A percentile compares a stretch with the other conserved stretches of the same genome.
phyloP scores from a whole-genome alignment of 805 yeast genomes.

The Saccharomycopsis selenospora region DNA sequence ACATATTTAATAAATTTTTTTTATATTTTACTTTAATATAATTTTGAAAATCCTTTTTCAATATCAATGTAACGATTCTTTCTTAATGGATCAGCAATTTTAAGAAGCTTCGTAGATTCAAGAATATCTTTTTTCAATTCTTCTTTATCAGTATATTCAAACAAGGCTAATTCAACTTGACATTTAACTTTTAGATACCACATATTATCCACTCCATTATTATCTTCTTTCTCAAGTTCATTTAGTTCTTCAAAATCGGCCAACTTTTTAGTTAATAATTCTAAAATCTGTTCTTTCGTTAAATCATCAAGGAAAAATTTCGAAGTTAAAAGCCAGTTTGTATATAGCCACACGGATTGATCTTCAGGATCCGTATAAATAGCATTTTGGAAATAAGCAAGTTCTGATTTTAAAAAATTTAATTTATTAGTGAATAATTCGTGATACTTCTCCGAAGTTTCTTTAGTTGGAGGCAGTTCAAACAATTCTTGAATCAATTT shows the following conservation, averaged over 20 bases:
- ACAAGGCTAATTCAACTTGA: constrained; percentile 34
- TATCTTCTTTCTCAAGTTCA: constrained; percentile 65
- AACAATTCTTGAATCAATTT: constrained; percentile 54
- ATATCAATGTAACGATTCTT: constrained; percentile 47
- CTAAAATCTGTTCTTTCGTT: constrained; percentile 28
- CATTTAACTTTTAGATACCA: constrained; percentile 71
- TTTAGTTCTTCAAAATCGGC: constrained; percentile 52
- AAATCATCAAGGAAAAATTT: constrained; percentile 30
- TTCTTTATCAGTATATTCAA: constrained; percentile 22
- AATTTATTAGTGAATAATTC: constrained; percentile 27
- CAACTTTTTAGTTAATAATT: constrained; percentile 40
- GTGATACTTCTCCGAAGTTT: constrained; percentile 21
- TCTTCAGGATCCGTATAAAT: constrained; percentile 91
- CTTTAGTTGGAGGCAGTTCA: constrained; percentile 19
- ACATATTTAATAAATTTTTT: too few relatives aligned
- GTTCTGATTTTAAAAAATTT: constrained; percentile 46
- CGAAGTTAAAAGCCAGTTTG: constrained; percentile 65
- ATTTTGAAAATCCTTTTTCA: not conserved
- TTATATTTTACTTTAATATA: too few relatives aligned
- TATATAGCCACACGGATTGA: constrained; percentile 86
- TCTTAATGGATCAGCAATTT: constrained; percentile 58
- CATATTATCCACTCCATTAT: constrained; percentile 47
- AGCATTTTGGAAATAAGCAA: constrained; percentile 69
- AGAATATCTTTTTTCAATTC: constrained; percentile 30
- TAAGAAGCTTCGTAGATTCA: constrained; percentile 35